Conservation (phyloP, 2,329 filamentous ascomycete genomes). For the Myotisia sp. region DNA sequence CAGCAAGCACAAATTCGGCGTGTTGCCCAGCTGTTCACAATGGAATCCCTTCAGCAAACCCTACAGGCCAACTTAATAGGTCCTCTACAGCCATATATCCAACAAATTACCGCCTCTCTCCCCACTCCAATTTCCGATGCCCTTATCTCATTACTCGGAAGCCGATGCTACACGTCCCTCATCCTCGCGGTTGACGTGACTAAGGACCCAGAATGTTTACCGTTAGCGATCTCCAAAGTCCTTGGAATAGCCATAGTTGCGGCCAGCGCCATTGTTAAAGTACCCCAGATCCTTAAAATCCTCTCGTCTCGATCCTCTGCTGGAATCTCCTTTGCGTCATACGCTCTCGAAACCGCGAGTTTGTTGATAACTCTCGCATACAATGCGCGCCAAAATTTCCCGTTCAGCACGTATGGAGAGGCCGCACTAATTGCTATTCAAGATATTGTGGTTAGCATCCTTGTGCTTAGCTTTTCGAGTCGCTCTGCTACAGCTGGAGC, state of each 20-base stretch:
- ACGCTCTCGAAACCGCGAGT: conserved; percentile 76
- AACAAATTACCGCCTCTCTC: conserved; percentile 57
- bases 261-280: conserved; percentile 82
- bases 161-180: conserved; percentile 70
- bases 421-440: conserved; percentile 82
- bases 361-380: conserved; percentile 87
- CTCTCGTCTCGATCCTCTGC: conserved; percentile 63
- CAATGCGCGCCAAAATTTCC: conserved; percentile 78
- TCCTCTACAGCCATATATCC: conserved; percentile 38
- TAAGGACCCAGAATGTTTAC: conserved; percentile 63
- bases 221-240: conserved; percentile 79
- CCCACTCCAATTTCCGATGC: conserved; percentile 61
- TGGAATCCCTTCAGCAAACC: conserved; percentile 32
- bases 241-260: conserved; percentile 88
- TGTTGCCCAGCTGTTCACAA: no score
- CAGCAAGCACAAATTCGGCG: no score
- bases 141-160: conserved; percentile 65
- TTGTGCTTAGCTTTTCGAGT: conserved; percentile 74
- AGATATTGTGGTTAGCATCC: conserved; percentile 74
- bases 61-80: conserved; percentile 28
- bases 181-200: conserved; percentile 68
- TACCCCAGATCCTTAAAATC: conserved; percentile 92
- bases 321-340: conserved; percentile 78
- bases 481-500: conserved; percentile 53
- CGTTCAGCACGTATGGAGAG: conserved; percentile 95